Evolutionary conservation across 164 flowering plant species (phyloP).

Genomic region (Aristolochia fimbriata): DNA sequence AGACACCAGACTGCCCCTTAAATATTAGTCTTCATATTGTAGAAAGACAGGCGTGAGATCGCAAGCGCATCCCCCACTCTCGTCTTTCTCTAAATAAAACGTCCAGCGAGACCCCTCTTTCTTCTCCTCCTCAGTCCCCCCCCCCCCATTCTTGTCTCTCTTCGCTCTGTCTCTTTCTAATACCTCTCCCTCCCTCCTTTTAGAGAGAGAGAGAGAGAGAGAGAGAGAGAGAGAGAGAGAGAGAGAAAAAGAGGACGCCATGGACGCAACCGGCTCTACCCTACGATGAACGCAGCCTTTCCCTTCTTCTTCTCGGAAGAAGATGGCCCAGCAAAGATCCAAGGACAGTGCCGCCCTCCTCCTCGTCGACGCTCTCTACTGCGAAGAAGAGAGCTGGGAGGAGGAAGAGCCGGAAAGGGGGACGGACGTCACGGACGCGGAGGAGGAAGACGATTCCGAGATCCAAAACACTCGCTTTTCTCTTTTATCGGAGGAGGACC

Average conservation of each 20-base stretch:
- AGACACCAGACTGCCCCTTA: too few relatives aligned
- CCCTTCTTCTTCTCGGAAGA: slow-evolving; percentile 43
- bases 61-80: slow-evolving; percentile 1
- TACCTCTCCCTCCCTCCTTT: too few relatives aligned
- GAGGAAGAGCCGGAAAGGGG: slow-evolving; percentile 8
- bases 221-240: too few relatives aligned
- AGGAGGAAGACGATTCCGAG: slow-evolving; percentile 18
- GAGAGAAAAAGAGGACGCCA: too few relatives aligned
- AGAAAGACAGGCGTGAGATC: slow-evolving; percentile 19
- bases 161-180: too few relatives aligned
- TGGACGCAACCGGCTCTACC: neutral
- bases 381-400: slow-evolving; percentile 44
- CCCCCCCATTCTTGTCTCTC: too few relatives aligned
- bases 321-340: slow-evolving; percentile 27
- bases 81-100: slow-evolving; percentile 1
- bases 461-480: neutral
- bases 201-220: too few relatives aligned
- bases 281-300: slow-evolving; percentile 22
- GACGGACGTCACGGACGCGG: too few relatives aligned
- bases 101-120: neutral
- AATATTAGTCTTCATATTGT: slow-evolving; percentile 4
- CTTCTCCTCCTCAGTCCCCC: too few relatives aligned
- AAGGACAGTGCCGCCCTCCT: slow-evolving; percentile 12
- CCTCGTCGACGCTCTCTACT: slow-evolving; percentile 43
- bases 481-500: slow-evolving; percentile 31